Evolutionary conservation across 306 rosid genomes (phyloP).

Genomic region (Pachyrhizus erosus): DNA sequence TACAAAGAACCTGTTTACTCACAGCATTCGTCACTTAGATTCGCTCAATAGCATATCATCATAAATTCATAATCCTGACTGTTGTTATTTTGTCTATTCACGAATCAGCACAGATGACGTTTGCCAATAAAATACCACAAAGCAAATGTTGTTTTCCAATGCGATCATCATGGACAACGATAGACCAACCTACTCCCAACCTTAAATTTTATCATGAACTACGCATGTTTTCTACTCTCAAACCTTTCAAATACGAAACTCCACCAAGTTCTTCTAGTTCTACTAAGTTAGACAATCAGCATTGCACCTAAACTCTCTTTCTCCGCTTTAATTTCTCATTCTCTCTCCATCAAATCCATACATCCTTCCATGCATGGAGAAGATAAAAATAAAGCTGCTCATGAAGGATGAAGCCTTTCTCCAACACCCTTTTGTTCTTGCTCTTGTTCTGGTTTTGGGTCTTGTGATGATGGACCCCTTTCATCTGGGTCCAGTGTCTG

Average conservation of each 20-base stretch:
- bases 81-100: conserved; percentile 39
- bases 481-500: conserved; percentile 72
- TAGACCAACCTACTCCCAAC: conserved; percentile 56
- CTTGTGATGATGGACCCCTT: conserved; percentile 88
- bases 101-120: conserved; percentile 29
- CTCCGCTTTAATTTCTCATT: too few relatives aligned
- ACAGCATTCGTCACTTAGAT: background rate
- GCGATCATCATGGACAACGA: conserved; percentile 56
- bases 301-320: background rate
- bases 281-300: conserved; percentile 23
- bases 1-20: conserved; percentile 16
- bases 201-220: conserved; percentile 50
- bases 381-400: conserved; percentile 53
- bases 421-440: conserved; percentile 72
- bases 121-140: conserved; percentile 6
- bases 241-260: conserved; percentile 44
- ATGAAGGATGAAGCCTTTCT: conserved; percentile 67
- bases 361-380: conserved; percentile 67
- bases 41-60: background rate
- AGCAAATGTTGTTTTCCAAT: conserved; percentile 36
- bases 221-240: conserved; percentile 50
- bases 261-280: conserved; percentile 42
- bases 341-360: too few relatives aligned
- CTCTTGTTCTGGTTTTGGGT: conserved; percentile 64
- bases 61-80: conserved; percentile 3